Base-by-base conservation (phyloP, 176 grass and related monocot genomes). In the Echinochloa phyllopogon region DNA sequence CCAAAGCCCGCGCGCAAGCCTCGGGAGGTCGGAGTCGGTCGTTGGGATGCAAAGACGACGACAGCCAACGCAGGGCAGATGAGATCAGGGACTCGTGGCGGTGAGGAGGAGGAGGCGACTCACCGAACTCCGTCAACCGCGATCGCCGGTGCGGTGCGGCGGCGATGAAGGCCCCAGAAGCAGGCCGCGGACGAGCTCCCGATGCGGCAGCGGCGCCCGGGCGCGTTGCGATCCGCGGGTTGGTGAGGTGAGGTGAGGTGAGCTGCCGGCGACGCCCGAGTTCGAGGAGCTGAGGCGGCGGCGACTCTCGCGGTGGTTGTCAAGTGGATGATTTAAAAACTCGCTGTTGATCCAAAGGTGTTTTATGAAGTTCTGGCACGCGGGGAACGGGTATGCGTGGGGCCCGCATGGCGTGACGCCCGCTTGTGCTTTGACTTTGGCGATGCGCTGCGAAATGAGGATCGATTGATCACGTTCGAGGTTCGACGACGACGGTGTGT, bases 321-420 rank as follows among this genome's bases (percentile, higher is more conserved):
- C 66, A 20, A 62, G 43, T 15, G 53, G 53, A 43, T 12, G 43
- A 20, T 79, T 86, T 71, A 50, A 79, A 86, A 65, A 73, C 6
- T 59, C 18, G 27, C 11, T 27, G 62, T 51, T 33, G 17, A 20
- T 21, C 17, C 52, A 20, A 60, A 58, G 50, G 51, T 25, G 36
- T 39, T 8, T 39, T 65, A 18, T 36, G 42, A 29, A 29, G 42
- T 47, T 3, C 56, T 50, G 81, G 5, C 81, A 15, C 51, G 81
- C 37, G 68, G 81, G 81, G 33, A 0, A 0, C 33, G 4, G 8
- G 3, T 3, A 4, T 4, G 4, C 8, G 3, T 20, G 11, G 59
- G 51, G 33, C 21, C 86, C 43, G 27, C 52, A 11, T 49, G n/a
- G n/a, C n/a, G n/a, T n/a, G n/a, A n/a, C n/a, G 33, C 21, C 86